Evolutionary conservation across 192 early-diverging fungal genomes (phyloP).

Genomic region (Coemansia sp.): DNA sequence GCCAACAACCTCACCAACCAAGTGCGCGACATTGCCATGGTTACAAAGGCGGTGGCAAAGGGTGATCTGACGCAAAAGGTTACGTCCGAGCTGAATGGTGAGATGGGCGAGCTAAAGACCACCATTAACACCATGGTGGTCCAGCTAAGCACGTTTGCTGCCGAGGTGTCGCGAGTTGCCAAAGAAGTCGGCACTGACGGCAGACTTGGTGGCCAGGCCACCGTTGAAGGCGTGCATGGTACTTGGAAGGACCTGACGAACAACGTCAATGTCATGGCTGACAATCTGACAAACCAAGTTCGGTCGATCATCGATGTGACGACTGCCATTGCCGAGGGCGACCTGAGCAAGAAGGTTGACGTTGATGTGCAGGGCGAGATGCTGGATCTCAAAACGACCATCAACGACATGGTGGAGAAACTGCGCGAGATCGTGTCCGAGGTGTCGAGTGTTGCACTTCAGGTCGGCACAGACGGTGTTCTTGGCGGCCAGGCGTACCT

Average conservation of each 20-base stretch:
- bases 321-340: no score
- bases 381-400: slow-evolving; percentile 60
- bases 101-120: slow-evolving; percentile 60
- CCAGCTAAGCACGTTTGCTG: slow-evolving; percentile 64
- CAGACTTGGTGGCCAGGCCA: no score
- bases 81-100: slow-evolving; percentile 43
- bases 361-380: slow-evolving; percentile 64
- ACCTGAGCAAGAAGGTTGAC: slow-evolving; percentile 22
- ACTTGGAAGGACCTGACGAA: no score
- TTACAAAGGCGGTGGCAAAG: slow-evolving; percentile 63
- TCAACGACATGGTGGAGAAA: slow-evolving; percentile 72
- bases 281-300: no score
- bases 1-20: slow-evolving; percentile 64
- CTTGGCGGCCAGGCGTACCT: slow-evolving; percentile 67
- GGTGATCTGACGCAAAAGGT: slow-evolving; percentile 61
- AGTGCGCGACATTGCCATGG: slow-evolving; percentile 65
- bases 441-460: slow-evolving; percentile 61
- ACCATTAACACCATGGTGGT: slow-evolving; percentile 71
- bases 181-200: slow-evolving; percentile 55
- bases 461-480: slow-evolving; percentile 70
- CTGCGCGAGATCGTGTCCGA: slow-evolving; percentile 61
- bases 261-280: no score
- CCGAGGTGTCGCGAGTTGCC: slow-evolving; percentile 69
- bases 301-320: no score
- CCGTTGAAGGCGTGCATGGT: no score